Conservation (phyloP, 257 asterid genomes). For the Solanum acaule region DNA sequence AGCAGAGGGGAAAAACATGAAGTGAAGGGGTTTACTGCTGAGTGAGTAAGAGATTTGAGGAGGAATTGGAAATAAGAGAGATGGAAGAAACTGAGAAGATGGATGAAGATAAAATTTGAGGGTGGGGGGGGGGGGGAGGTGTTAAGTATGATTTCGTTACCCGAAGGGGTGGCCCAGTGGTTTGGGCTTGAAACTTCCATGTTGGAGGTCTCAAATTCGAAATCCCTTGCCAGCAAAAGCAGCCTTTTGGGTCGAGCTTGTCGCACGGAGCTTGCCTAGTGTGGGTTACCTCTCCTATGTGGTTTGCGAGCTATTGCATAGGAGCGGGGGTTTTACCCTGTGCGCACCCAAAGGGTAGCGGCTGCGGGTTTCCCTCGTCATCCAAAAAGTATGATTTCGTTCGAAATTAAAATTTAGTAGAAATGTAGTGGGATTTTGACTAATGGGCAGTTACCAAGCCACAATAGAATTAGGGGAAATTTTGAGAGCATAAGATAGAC, state of each 20-base stretch:
- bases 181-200: too few species aligned
- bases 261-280: too few species aligned
- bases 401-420: neutral
- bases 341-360: too few species aligned
- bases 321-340: too few species aligned
- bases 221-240: too few species aligned
- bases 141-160: neutral
- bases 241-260: too few species aligned
- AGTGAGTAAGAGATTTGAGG: neutral
- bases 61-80: neutral
- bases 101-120: neutral
- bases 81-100: neutral
- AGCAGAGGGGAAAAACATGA: neutral
- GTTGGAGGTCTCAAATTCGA: too few species aligned
- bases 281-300: too few species aligned
- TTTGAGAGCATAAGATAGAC: neutral
- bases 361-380: too few species aligned
- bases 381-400: neutral
- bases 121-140: too few species aligned
- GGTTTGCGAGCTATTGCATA: too few species aligned
- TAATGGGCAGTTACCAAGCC: neutral
- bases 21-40: neutral
- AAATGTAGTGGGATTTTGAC: neutral
- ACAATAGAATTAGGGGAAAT: neutral
- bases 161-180: too few species aligned